Evolutionary conservation across 345 rosid species (phyloP), one percentile per base, ranked within the genome.

Genomic region (Chamaenerion angustifolium): DNA sequence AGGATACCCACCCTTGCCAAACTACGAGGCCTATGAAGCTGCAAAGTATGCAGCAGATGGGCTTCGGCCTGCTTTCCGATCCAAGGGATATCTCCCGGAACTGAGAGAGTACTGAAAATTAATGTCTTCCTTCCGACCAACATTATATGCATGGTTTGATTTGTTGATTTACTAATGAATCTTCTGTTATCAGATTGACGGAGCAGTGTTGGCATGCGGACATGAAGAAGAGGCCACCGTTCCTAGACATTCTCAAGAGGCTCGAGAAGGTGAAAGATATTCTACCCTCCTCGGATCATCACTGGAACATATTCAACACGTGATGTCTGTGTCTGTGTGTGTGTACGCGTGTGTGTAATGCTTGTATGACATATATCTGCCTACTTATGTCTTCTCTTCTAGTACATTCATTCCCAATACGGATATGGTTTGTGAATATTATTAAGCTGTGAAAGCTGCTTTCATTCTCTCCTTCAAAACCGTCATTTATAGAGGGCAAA

Each of bases 11-110:
- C 98, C 98, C 0, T 66, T 84, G 51, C 75, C 83, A 1, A 72
- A 67, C 65, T 76, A 72, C 48, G 96, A 92, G 69, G 93, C 98
- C 42, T 87, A 87, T 56, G 98, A 92, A 72, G 93, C 98, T 58
- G 96, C 98, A 37, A 92, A 87, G 71, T 67, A 72, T 58, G 95
- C 79, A 65, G 83, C 96, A 21, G 95, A 87, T 14, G 98, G 96
- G 52, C 88, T 80, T 50, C 79, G 96, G 55, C 98, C 98, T 49
- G 47, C 44, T 41, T 87, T 80, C 65, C 95, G 76, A 43, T 61
- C 90, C 15, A 92, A 87, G 74, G 92, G 84, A 64, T 82, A 67
- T 58, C 62, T 63, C 64, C 74, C 78, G 3, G 95, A 87, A 23
- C 61, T 92, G 55, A 76, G 75, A 80, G 96, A 87, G 98, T 92